Conservation (phyloP, 371 early-diverging fungal genomes). For the Apophysomyces trapeziformis region DNA sequence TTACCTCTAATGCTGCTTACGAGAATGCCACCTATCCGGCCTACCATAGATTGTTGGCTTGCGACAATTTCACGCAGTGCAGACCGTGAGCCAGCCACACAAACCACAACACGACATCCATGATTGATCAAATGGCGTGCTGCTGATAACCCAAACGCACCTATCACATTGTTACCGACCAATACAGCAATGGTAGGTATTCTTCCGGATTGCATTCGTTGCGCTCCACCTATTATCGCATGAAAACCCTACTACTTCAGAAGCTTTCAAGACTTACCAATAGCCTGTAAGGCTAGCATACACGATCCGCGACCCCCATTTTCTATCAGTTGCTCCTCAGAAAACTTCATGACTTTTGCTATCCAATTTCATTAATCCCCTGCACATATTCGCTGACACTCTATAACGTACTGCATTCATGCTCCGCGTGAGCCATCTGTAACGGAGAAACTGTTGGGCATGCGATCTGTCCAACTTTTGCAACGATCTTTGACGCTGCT, state of each 20-base stretch:
- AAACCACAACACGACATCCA: slow-evolving; percentile 70
- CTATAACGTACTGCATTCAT: slow-evolving; percentile 49
- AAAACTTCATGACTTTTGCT: slow-evolving; percentile 61
- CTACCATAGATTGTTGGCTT: slow-evolving; percentile 49
- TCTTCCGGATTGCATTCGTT: slow-evolving; percentile 66
- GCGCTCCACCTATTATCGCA: slow-evolving; percentile 48
- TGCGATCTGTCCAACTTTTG: slow-evolving; percentile 32
- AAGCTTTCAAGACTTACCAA: slow-evolving; percentile 39
- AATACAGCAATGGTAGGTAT: slow-evolving; percentile 73
- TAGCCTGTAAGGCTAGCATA: slow-evolving; percentile 66
- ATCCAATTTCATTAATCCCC: slow-evolving; percentile 11
- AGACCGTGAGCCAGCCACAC: slow-evolving; percentile 55
- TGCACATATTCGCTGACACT: background rate
- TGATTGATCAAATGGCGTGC: slow-evolving; percentile 78
- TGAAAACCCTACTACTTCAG: background rate
- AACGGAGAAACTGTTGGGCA: slow-evolving; percentile 60
- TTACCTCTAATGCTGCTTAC: slow-evolving; percentile 17
- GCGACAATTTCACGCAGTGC: slow-evolving; percentile 35
- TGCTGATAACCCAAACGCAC: slow-evolving; percentile 71
- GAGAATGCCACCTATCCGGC: slow-evolving; percentile 19
- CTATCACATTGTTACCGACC: slow-evolving; percentile 74
- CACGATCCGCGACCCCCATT: slow-evolving; percentile 81
- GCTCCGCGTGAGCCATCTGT: slow-evolving; percentile 75
- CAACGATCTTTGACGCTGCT: slow-evolving; percentile 13
- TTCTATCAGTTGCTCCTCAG: slow-evolving; percentile 73